Base-by-base conservation (phyloP, 2,329 filamentous ascomycete species). In the Fusarium virguliforme region DNA sequence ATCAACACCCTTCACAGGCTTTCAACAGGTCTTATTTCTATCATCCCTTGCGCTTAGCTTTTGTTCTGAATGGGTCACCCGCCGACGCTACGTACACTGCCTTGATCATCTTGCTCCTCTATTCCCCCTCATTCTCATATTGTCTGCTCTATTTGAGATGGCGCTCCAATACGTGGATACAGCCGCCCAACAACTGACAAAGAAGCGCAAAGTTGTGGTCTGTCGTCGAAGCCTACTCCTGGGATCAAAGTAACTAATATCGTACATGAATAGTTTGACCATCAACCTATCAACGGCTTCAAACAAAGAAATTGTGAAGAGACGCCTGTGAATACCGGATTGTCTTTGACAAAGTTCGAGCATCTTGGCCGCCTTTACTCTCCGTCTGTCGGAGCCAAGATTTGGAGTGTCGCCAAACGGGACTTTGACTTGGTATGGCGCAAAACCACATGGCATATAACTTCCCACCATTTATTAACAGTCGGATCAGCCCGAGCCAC, bases 401-500 rank as follows among this genome's bases (percentile, higher is more conserved):
- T 54, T 15, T 54, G 51, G 51, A 1, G 13, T 8, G 13, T 54
- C 4, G 51, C 51, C 15, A 6, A 37, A 15, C 26, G 9, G 24
- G 51, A 54, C 22, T 32, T 54, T 8, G 30, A 15, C 9, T 35
- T n/a, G 6, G 50, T 54, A 37, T 32, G 48, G 4, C 28, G 48
- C 12, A 48, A 30, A 28, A 48, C 5, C 4, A 12, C 8, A 12
- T 34, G 8, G 24, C 6, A 22, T 10, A n/a, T 4, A 9, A 8
- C 32, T 34, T 15, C 4, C 3, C n/a, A n/a, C 3, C n/a, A n/a
- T 28, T 13, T 9, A 24, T 6, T 57, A 13, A 57, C n/a, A 6
- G 9, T 3, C 18, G 9, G 15, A 6, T 4, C 7, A 67, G 66
- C 24, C 64, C 1, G 18, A 62, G 10, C 74, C 75, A 5, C 75